Percentiles rank a stretch among this genome's conserved stretches.
These are phyloP conservation scores for Pichia sp. DNA, from an alignment of 1,139 yeast species.

Conservation along the genomic window DNA sequence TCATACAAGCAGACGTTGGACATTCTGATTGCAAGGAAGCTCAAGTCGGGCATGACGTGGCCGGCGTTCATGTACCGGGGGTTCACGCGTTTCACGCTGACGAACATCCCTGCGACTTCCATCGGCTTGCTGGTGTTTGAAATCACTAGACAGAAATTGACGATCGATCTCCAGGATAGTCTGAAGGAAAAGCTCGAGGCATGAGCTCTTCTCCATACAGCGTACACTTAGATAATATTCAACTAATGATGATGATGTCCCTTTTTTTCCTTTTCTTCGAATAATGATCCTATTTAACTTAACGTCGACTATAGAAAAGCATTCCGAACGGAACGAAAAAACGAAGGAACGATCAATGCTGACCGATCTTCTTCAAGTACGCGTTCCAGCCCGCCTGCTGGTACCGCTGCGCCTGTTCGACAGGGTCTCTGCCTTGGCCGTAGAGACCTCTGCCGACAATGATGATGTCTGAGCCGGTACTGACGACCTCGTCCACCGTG, in stretches of 20 bases:
- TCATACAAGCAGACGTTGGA: constrained; percentile 70
- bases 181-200: constrained; percentile 6
- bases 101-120: constrained; percentile 83
- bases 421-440: constrained; percentile 94
- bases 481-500: constrained; percentile 73
- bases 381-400: constrained; percentile 94
- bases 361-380: constrained; percentile 46
- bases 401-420: constrained; percentile 81
- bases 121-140: constrained; percentile 82
- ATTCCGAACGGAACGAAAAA: background rate
- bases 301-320: background rate
- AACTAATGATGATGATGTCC: background rate
- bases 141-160: constrained; percentile 53
- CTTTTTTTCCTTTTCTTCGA: background rate
- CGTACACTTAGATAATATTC: background rate
- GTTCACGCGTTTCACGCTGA: constrained; percentile 62
- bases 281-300: background rate
- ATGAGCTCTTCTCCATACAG: background rate
- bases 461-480: constrained; percentile 84
- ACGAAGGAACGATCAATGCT: background rate
- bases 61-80: constrained; percentile 72
- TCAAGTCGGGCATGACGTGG: constrained; percentile 55
- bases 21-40: constrained; percentile 53
- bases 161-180: constrained; percentile 26
- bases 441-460: constrained; percentile 97